Percentiles rank a stretch among this genome's conserved stretches.
Conservation (phyloP, 345 rosid genomes). For the Hypericum androsaemum region DNA sequence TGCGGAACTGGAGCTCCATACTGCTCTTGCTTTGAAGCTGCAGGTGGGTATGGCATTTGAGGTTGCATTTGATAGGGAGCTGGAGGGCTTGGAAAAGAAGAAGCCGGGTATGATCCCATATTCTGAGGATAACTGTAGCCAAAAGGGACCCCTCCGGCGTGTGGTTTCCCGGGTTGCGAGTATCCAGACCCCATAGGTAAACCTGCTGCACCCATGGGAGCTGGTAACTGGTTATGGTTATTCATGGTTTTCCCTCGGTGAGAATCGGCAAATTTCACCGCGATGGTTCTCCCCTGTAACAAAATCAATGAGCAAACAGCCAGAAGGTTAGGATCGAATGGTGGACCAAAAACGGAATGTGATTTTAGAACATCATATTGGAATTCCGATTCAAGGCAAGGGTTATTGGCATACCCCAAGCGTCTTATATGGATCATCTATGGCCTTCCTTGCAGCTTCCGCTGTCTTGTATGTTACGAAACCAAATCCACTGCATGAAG, state of each 20-base stretch:
- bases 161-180: conserved; percentile 38
- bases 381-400: background rate
- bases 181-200: conserved; percentile 33
- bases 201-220: conserved; percentile 27
- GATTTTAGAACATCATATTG: too few species aligned
- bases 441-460: conserved; percentile 54
- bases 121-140: conserved; percentile 40
- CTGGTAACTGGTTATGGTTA: conserved; percentile 26
- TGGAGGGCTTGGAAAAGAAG: conserved; percentile 36
- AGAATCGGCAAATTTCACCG: conserved; percentile 52
- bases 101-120: conserved; percentile 26
- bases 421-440: conserved; percentile 48
- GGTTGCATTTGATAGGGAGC: conserved; percentile 29
- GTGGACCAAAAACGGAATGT: too few species aligned
- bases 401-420: conserved; percentile 35
- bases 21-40: conserved; percentile 29
- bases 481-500: conserved; percentile 50
- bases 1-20: conserved; percentile 23
- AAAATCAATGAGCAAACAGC: conserved; percentile 7
- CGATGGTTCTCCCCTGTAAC: conserved; percentile 38
- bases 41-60: conserved; percentile 24
- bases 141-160: conserved; percentile 18
- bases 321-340: background rate
- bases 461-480: conserved; percentile 53
- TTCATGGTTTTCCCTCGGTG: conserved; percentile 35